Percentiles rank a stretch among this genome's conserved stretches.
Conservation (phyloP, 148 eudicot species). For the Arbutus unedo region DNA sequence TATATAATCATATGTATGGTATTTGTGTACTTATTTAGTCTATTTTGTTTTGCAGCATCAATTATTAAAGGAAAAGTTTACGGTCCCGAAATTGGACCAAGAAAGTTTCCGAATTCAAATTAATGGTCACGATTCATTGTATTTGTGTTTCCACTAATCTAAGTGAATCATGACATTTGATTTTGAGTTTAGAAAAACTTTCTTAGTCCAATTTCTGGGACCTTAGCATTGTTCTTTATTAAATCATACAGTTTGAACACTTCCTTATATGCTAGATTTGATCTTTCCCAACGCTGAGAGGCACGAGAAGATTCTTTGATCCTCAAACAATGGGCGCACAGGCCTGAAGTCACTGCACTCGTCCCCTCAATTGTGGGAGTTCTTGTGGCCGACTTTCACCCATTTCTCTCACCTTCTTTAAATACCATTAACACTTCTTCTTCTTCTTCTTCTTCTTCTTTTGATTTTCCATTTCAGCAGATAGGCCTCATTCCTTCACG, state of each 20-base stretch:
- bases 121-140: no score
- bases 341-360: background rate
- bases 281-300: no score
- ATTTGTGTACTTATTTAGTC: background rate
- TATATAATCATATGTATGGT: background rate
- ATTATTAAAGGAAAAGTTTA: slow-evolving; percentile 11
- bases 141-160: no score
- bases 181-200: no score
- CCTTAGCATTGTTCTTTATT: no score
- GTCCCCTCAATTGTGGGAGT: background rate
- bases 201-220: no score
- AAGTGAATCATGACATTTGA: no score
- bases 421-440: background rate
- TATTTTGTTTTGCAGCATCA: slow-evolving; percentile 56
- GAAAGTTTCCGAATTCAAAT: no score
- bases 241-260: no score
- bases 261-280: no score
- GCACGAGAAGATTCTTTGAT: background rate
- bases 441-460: background rate
- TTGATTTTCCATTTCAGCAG: slow-evolving; percentile 17
- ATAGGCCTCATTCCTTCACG: slow-evolving; percentile 10
- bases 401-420: background rate
- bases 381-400: background rate
- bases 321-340: background rate
- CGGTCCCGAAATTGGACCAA: no score